These are phyloP conservation scores for Leccinum olivaceopallidum DNA, from an alignment of 768 basidiomycete species.

Conservation along the genomic window DNA sequence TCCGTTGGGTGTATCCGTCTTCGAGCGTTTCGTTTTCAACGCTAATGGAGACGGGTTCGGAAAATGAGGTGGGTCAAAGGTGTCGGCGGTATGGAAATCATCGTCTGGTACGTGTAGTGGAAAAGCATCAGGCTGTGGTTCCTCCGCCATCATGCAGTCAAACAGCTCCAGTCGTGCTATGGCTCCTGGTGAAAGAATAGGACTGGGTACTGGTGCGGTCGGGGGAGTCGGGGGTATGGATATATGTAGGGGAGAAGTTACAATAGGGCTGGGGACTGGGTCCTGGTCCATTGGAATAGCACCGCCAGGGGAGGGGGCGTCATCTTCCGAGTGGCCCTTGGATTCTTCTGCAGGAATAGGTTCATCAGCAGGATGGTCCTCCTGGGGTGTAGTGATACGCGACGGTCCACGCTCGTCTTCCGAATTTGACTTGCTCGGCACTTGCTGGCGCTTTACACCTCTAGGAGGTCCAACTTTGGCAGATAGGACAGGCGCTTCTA, in stretches of 20 bases:
- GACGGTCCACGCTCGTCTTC: background rate
- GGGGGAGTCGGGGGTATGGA: constrained; percentile 4
- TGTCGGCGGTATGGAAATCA: background rate
- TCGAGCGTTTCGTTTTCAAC: constrained; percentile 1
- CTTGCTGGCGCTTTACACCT: background rate
- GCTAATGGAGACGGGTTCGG: constrained; percentile 8
- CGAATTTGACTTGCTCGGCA: background rate
- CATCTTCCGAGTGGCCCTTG: background rate
- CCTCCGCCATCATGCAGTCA: constrained; percentile 25
- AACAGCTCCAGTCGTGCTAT: constrained; percentile 30
- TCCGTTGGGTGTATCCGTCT: constrained; percentile 13
- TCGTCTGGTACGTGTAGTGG: constrained; percentile 1
- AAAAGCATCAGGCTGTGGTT: background rate
- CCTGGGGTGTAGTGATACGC: background rate
- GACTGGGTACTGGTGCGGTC: constrained; percentile 1
- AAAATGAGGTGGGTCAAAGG: constrained; percentile 2
- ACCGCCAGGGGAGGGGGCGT: background rate
- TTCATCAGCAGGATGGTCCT: background rate
- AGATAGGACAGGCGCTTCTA: background rate
- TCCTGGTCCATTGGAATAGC: background rate
- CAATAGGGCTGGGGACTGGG: background rate
- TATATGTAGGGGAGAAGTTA: constrained; percentile 3
- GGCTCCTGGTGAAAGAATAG: constrained; percentile 30
- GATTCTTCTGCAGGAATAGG: background rate
- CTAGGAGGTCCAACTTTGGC: background rate